phyloP scores from a whole-genome alignment of 164 flowering plant genomes.

The Magnolia sinica region DNA sequence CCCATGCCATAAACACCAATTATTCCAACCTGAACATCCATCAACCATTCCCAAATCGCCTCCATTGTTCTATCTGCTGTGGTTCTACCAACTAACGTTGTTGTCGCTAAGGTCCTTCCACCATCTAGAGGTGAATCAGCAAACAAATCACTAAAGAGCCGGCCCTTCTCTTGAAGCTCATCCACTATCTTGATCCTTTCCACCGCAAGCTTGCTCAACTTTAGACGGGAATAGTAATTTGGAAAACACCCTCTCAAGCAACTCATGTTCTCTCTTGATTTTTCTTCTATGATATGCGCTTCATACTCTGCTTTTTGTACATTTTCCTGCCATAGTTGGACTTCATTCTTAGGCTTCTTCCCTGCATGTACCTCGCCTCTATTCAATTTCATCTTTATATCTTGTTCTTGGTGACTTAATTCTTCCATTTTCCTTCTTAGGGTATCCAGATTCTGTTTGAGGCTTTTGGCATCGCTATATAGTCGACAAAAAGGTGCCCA shows the following conservation, averaged over 20 bases:
- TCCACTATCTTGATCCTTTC: neutral
- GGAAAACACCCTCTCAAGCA: constrained; percentile 2
- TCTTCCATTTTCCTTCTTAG: neutral
- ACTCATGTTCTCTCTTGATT: neutral
- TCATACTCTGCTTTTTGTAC: neutral
- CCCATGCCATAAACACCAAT: constrained; percentile 3
- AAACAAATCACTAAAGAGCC: neutral
- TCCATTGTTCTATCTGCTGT: neutral
- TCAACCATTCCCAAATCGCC: neutral
- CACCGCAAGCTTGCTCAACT: neutral
- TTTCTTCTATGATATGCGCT: neutral
- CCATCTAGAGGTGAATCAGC: neutral
- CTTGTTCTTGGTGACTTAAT: neutral
- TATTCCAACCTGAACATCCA: neutral
- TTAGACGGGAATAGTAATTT: neutral
- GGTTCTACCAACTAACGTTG: neutral
- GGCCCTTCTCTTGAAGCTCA: neutral
- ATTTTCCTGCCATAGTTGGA: neutral
- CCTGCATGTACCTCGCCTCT: neutral
- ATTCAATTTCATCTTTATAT: neutral
- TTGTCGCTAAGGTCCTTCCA: neutral
- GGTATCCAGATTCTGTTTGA: neutral
- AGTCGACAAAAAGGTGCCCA: neutral
- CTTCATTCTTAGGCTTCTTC: neutral
- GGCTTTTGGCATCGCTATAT: neutral